Percentiles rank a stretch among this genome's conserved stretches.
Evolutionary conservation across 2,329 filamentous ascomycete species (phyloP).

Genomic region (Botryotinia narcissicola): DNA sequence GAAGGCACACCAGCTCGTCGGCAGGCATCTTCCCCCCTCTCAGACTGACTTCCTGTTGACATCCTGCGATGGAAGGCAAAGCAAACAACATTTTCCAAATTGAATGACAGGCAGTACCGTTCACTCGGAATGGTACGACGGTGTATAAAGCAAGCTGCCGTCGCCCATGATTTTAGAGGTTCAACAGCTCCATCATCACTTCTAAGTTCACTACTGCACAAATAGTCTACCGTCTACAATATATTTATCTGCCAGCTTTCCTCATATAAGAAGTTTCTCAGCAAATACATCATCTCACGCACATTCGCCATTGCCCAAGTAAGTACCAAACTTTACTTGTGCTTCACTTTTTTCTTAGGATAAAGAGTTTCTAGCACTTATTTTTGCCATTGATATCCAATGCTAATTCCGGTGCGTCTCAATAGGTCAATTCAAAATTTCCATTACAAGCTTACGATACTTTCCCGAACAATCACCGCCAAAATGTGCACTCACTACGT

Average conservation of each 20-base stretch:
- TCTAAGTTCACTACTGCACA: conserved; percentile 11
- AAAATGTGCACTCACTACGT: conserved; percentile 18
- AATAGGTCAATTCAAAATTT: conserved; percentile 1
- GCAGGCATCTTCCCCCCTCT: conserved; percentile 26
- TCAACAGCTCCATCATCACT: conserved; percentile 23
- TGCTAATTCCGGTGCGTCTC: conserved; percentile 9
- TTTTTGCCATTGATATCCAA: neutral
- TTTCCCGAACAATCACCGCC: neutral
- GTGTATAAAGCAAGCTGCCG: conserved; percentile 37
- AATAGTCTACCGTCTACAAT: conserved; percentile 8
- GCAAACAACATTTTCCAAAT: conserved; percentile 36
- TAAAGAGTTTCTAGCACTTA: neutral
- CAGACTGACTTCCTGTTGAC: conserved; percentile 21
- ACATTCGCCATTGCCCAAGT: conserved; percentile 13
- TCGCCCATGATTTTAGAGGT: conserved; percentile 27
- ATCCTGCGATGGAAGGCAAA: conserved; percentile 30
- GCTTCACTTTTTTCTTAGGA: neutral
- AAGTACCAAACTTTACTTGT: conserved; percentile 9
- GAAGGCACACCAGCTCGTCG: conserved; percentile 28
- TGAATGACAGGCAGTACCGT: conserved; percentile 34
- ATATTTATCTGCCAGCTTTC: conserved; percentile 12
- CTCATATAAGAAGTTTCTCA: neutral
- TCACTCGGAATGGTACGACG: conserved; percentile 37
- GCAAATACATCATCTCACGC: neutral
- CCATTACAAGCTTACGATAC: conserved; percentile 1